phyloP scores from a whole-genome alignment of 768 basidiomycete species.

The Leucocoprinus leucothites region DNA sequence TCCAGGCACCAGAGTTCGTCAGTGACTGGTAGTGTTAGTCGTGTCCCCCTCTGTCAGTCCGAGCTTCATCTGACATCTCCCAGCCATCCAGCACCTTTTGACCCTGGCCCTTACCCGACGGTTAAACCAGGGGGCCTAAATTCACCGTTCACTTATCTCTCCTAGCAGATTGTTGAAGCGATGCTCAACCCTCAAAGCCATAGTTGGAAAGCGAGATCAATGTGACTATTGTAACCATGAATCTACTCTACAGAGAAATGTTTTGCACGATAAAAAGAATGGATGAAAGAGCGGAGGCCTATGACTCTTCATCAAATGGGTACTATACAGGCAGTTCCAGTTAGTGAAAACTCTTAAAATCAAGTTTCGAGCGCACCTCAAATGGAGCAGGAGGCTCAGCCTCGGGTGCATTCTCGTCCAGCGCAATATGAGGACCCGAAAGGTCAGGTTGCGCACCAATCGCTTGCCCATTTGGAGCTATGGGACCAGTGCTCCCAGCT shows the following conservation, averaged over 20 bases:
- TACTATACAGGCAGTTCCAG: constrained; percentile 45
- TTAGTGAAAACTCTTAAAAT: constrained; percentile 3
- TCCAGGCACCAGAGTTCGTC: too few species aligned
- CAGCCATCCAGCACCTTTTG: too few species aligned
- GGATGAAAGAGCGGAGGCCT: constrained; percentile 12
- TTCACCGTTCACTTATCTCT: too few species aligned
- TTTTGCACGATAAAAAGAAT: background rate
- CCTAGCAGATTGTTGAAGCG: too few species aligned
- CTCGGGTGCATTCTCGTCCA: constrained; percentile 71
- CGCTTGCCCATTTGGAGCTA: constrained; percentile 28
- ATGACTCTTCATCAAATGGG: constrained; percentile 69
- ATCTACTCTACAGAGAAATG: constrained; percentile 8
- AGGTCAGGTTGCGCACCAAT: constrained; percentile 23
- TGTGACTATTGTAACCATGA: constrained; percentile 3
- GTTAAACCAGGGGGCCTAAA: too few species aligned
- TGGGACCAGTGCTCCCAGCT: constrained; percentile 21
- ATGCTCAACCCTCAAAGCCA: too few species aligned
- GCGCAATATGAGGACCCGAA: constrained; percentile 55
- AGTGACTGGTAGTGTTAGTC: too few species aligned
- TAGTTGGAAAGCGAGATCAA: background rate
- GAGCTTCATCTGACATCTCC: too few species aligned
- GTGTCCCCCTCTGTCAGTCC: too few species aligned
- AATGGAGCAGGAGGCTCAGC: constrained; percentile 76
- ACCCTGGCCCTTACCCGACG: too few species aligned
- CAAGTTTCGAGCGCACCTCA: constrained; percentile 54